Evolutionary conservation across 768 basidiomycete species (phyloP), one percentile per base, ranked within the genome.

Genomic region (Podaxis sp.): DNA sequence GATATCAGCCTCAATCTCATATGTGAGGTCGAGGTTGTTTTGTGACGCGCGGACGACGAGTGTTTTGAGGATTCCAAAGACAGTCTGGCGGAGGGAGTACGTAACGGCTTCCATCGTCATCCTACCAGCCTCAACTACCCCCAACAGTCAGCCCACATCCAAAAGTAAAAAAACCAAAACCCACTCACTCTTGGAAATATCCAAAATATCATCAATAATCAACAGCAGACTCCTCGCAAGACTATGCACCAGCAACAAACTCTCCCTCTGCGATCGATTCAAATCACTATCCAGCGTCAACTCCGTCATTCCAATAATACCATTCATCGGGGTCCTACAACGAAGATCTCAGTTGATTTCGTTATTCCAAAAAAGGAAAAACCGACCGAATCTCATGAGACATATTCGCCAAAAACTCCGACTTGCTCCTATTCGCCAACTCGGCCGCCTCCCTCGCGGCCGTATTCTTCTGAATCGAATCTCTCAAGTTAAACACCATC

Each of bases 91-190:
- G 30, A 98, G 83, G 9, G 96, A 98, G 77, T 96, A 99, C 2
- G 96, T 90, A n/a, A 98, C 96, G 30, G 93, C 90, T 77, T 99
- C 97, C 92, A 99, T 97, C 2, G 95, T 99, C 97, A 99, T 99
- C 12, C 96, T 91, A 51, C 97, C 97, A 44, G 96, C 97, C 76
- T 99, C 97, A 70, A 99, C 96, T 97, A 68, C 7, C 67, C 51
- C 28, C 44, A 39, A 40, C 55, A 54, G 68, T 66, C 63, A 69
- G 60, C 53, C 56, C 53, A 19, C 15, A 40, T 4, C 19, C 7
- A 40, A 42, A n/a, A 46, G 33, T 22, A 30, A 15, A n/a, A 17
- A n/a, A 36, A 55, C 42, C 38, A 33, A 49, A 33, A 46, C 19
- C 6, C 24, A 84, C 93, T 61, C 68, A 97, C 96, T 99, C 85